Evolutionary conservation across 257 asterid species (phyloP).

Genomic region (Primulina huaijiensis): DNA sequence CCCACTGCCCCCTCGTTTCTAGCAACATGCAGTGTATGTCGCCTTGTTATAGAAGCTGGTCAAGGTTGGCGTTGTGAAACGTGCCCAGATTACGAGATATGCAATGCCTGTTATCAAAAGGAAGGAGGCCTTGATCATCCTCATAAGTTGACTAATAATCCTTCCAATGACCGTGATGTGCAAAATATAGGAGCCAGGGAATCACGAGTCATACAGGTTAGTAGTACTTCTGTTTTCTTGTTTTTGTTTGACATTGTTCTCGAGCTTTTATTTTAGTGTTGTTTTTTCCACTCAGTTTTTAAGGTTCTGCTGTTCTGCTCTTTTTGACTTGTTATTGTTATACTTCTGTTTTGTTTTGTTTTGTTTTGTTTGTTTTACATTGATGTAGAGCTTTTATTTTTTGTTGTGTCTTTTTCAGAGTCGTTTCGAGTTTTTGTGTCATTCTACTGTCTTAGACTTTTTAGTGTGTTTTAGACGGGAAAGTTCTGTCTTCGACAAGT

Average conservation of each 20-base stretch:
- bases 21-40: constrained; percentile 60
- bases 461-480: neutral
- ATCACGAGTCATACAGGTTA: constrained; percentile 81
- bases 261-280: neutral
- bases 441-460: too few species aligned
- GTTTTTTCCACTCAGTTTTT: neutral
- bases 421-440: neutral
- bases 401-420: neutral
- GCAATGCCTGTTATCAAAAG: constrained; percentile 81
- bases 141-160: constrained; percentile 77
- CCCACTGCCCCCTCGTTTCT: constrained; percentile 98
- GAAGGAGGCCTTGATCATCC: constrained; percentile 84
- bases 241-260: neutral
- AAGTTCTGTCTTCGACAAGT: neutral
- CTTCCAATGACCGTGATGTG: constrained; percentile 76
- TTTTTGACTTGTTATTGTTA: neutral
- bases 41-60: constrained; percentile 88
- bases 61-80: constrained; percentile 99
- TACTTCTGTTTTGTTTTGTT: neutral
- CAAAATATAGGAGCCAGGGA: constrained; percentile 95
- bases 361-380: too few species aligned
- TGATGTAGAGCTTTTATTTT: neutral
- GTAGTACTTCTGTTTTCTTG: constrained; percentile 2
- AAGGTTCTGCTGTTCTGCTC: neutral
- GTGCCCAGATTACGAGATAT: constrained; percentile 89